These are phyloP conservation scores for Boletus tylopilopsis DNA, from an alignment of 768 basidiomycete species.

Conservation along the genomic window DNA sequence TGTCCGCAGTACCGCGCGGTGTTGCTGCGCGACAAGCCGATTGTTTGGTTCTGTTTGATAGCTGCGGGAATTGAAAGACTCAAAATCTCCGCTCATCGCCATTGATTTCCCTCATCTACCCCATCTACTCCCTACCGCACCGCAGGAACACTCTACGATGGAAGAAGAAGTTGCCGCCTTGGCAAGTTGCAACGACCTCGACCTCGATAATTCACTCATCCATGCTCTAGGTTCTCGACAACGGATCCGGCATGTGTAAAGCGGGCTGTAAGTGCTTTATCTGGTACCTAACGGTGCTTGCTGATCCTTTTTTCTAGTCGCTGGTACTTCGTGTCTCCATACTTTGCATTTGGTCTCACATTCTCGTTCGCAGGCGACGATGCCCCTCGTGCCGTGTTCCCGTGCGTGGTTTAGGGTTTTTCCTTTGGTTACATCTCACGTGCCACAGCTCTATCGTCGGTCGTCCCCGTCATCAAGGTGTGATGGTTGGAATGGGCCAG, in stretches of 20 bases:
- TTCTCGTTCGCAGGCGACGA: conserved; percentile 65
- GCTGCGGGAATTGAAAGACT: conserved; percentile 17
- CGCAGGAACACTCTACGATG: conserved; percentile 37
- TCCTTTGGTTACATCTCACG: conserved; percentile 10
- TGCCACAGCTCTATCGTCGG: conserved; percentile 80
- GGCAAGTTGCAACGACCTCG: conserved; percentile 27
- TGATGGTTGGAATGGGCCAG: conserved; percentile 97
- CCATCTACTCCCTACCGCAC: no score
- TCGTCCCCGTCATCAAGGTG: conserved; percentile 90
- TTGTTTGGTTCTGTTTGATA: conserved; percentile 23
- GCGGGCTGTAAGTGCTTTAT: conserved; percentile 79
- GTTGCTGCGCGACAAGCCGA: background rate
- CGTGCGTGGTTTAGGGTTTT: conserved; percentile 52
- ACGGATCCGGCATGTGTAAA: conserved; percentile 99
- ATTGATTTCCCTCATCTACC: conserved; percentile 16
- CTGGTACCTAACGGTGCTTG: conserved; percentile 9
- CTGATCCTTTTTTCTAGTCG: conserved; percentile 42
- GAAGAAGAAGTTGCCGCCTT: conserved; percentile 65
- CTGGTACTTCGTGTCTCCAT: conserved; percentile 42
- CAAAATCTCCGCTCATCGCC: conserved; percentile 22
- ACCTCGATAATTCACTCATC: background rate
- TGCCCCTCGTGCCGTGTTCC: conserved; percentile 90
- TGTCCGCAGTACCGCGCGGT: background rate
- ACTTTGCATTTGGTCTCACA: background rate
- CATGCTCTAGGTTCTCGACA: conserved; percentile 69